Percentiles rank a stretch among this genome's conserved stretches.
phyloP scores from a whole-genome alignment of 106 monocot genomes.

The Phalaenopsis equestris region DNA sequence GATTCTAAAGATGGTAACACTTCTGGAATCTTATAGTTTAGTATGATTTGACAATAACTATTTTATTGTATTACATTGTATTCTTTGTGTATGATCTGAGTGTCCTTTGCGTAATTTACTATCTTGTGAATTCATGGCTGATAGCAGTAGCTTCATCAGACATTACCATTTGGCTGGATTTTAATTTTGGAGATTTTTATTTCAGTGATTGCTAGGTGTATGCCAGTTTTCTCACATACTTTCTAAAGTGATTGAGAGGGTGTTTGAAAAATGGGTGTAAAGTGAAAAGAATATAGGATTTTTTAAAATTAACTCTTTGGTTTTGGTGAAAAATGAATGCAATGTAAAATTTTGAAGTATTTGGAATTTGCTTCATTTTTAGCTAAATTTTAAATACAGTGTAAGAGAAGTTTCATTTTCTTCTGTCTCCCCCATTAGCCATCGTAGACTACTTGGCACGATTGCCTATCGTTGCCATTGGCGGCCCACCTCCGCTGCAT shows the following conservation, averaged over 20 bases:
- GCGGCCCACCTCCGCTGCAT: too few species aligned
- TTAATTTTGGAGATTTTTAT: neutral
- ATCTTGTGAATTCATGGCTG: neutral
- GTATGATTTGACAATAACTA: neutral
- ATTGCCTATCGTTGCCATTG: too few species aligned
- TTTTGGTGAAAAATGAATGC: too few species aligned
- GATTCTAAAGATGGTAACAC: conserved; percentile 76
- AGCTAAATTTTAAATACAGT: too few species aligned
- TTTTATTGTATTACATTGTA: neutral
- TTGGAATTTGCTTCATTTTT: too few species aligned
- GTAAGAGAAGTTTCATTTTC: too few species aligned
- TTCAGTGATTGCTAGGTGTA: neutral
- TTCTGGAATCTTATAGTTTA: neutral
- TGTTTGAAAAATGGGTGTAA: too few species aligned
- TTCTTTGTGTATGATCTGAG: neutral
- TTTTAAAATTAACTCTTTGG: too few species aligned
- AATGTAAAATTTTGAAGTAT: too few species aligned
- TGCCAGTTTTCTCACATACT: neutral
- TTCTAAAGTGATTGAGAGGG: neutral
- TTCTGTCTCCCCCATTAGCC: too few species aligned
- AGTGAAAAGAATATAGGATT: too few species aligned
- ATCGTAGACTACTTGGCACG: too few species aligned
- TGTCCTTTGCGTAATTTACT: neutral
- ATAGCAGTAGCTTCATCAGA: neutral
- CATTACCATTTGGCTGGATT: neutral